These are phyloP conservation scores for Clarireedia hainanense DNA, from an alignment of 2,329 filamentous ascomycete genomes.

Conservation along the genomic window DNA sequence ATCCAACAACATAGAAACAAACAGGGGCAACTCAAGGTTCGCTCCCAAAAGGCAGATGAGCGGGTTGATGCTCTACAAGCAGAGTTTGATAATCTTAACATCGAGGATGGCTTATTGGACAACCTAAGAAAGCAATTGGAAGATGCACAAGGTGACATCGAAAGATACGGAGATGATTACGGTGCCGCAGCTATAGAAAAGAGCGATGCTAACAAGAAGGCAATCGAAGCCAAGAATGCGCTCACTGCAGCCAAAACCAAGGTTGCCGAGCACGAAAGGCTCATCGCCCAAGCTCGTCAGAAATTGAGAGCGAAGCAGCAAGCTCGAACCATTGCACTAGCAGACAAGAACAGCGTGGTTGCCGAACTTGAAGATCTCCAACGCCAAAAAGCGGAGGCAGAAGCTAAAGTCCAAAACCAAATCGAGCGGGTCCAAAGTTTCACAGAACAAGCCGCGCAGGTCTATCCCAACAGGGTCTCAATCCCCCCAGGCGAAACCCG, in stretches of 20 bases:
- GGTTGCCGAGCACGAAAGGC: constrained; percentile 32
- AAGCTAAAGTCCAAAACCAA: constrained; percentile 41
- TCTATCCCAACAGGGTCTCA: constrained; percentile 47
- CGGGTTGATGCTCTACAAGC: constrained; percentile 44
- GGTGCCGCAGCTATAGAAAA: constrained; percentile 44
- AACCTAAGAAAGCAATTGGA: constrained; percentile 49
- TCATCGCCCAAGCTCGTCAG: constrained; percentile 46
- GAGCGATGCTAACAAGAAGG: constrained; percentile 37
- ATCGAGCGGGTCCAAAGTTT: constrained; percentile 44
- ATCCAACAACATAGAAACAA: constrained; percentile 41
- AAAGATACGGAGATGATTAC: constrained; percentile 47
- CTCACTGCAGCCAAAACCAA: constrained; percentile 33
- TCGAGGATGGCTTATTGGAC: constrained; percentile 59
- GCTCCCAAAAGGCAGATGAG: constrained; percentile 53
- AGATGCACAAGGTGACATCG: constrained; percentile 38
- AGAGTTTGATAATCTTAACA: constrained; percentile 58
- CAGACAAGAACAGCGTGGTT: constrained; percentile 54
- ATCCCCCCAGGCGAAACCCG: constrained; percentile 59
- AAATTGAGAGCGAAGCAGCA: constrained; percentile 43
- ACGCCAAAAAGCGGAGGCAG: constrained; percentile 36
- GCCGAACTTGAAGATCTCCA: constrained; percentile 42
- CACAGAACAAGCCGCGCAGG: constrained; percentile 43
- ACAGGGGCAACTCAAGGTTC: constrained; percentile 42
- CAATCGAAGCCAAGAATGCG: constrained; percentile 29
- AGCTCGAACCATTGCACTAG: constrained; percentile 45